phyloP scores from a whole-genome alignment of 768 basidiomycete genomes.

The Cubamyces sp. region DNA sequence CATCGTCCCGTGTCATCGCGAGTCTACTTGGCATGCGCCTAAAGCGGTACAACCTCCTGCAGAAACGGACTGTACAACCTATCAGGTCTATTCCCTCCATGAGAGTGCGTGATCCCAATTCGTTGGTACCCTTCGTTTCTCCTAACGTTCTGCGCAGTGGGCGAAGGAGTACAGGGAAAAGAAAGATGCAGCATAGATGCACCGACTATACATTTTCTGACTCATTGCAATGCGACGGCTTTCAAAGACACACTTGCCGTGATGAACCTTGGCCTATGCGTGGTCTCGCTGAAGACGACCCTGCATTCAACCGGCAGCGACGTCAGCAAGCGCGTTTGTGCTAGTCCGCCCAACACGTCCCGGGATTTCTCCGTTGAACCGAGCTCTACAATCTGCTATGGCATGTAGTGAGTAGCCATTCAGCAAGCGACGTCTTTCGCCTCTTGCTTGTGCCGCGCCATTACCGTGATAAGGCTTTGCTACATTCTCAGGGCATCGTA shows the following conservation, averaged over 20 bases:
- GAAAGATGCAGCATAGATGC: slow-evolving; percentile 16
- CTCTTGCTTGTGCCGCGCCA: not conserved
- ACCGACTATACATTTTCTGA: not conserved
- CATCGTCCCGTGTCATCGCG: too few relatives aligned
- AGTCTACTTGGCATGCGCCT: not conserved
- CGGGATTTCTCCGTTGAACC: too few relatives aligned
- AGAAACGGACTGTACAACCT: slow-evolving; percentile 67
- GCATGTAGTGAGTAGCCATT: not conserved
- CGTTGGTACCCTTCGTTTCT: not conserved
- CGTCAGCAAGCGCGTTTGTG: too few relatives aligned
- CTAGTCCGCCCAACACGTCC: too few relatives aligned
- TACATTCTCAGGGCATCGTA: not conserved
- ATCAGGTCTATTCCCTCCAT: slow-evolving; percentile 78
- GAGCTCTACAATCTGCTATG: not conserved
- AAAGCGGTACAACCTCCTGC: not conserved
- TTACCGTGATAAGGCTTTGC: slow-evolving; percentile 3
- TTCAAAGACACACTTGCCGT: not conserved
- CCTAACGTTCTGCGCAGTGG: slow-evolving; percentile 42
- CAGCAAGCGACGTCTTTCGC: not conserved
- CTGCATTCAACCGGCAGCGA: not conserved
- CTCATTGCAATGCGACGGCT: not conserved
- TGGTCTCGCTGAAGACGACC: not conserved
- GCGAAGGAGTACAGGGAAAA: slow-evolving; percentile 51
- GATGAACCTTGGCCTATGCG: too few relatives aligned
- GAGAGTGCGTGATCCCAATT: slow-evolving; percentile 52